These are phyloP conservation scores for Suillus placidus DNA, from an alignment of 768 basidiomycete genomes.

Conservation along the genomic window DNA sequence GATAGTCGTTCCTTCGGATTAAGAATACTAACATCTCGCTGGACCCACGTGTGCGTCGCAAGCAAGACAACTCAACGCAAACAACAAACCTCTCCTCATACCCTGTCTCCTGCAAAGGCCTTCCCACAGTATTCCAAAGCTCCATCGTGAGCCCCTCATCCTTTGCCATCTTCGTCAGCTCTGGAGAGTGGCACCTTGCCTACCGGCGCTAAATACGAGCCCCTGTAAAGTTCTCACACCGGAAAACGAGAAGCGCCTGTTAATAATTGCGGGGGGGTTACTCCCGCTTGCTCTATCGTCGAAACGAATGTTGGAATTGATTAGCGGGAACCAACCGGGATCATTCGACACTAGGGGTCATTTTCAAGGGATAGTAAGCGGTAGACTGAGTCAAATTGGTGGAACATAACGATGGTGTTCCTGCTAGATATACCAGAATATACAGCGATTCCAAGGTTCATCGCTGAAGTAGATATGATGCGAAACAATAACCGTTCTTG, in stretches of 20 bases:
- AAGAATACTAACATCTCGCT: too few species aligned
- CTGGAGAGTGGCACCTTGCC: slow-evolving; percentile 14
- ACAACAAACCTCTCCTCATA: slow-evolving; percentile 11
- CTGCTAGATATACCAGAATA: too few species aligned
- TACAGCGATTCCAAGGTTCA: too few species aligned
- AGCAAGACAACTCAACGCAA: not conserved
- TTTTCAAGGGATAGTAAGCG: not conserved
- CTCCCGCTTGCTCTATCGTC: too few species aligned
- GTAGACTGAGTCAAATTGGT: too few species aligned
- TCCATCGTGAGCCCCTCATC: slow-evolving; percentile 31
- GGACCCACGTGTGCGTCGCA: too few species aligned
- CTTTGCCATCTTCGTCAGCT: slow-evolving; percentile 15
- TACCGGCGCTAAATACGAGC: slow-evolving; percentile 30
- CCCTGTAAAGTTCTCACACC: slow-evolving; percentile 49
- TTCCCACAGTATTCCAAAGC: slow-evolving; percentile 32
- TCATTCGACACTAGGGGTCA: not conserved
- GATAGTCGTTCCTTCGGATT: too few species aligned
- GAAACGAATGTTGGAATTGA: not conserved
- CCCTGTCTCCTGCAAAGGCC: slow-evolving; percentile 25
- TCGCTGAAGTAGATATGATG: too few species aligned
- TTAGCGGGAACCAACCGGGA: not conserved
- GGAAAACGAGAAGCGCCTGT: slow-evolving; percentile 3
- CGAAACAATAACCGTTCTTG: not conserved
- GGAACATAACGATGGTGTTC: too few species aligned
- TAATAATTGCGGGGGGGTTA: too few species aligned